Evolutionary conservation across 176 grass and related monocot species (phyloP), one percentile per base, ranked within the genome.

Genomic region (Triticum turgidum): DNA sequence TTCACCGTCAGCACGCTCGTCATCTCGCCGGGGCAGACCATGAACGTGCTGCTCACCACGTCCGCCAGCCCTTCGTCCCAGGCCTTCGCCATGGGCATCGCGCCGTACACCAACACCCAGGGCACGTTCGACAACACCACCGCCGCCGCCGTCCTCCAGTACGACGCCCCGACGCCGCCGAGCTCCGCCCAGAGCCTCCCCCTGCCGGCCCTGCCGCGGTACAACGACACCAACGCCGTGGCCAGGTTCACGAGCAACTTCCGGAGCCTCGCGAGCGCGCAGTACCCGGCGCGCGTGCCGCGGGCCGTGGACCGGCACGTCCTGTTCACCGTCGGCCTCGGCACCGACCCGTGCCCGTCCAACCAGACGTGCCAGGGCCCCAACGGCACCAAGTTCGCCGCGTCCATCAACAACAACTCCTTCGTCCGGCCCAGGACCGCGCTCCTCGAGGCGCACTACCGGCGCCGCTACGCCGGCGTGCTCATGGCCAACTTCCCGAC

Each of bases 101-200:
- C 84, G 11, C 90, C 93, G 0, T 98, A 94, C 74, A 92, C 86
- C 63, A 92, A 86, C 76, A 82, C 84, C 2, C 58, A 67, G 11
- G 92, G 90, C 54, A 82, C 88, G 3, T 92, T 98, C 81, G 93
- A 98, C 65, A 98, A 94, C 96, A 94, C 92, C 85, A 91, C 92
- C 51, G 81, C 87, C 30, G 34, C 67, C 0, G 96, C 84, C 34
- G 69, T 91, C 79, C 87, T 96, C 64, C 81, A 91, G 41, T 96
- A 96, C 80, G n/a, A 89, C 80, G 27, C 80, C 39, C 41, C 80
- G 8, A n/a, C 37, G 8, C 58, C 61, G 39, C 2, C 71, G 25
- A 56, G 7, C 34, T 39, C 82, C 20, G 29, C 6, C 18, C 7
- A 25, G 1, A n/a, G 7, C 67, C 81, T 86, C 21, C 14, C 66